Evolutionary conservation across 2,329 filamentous ascomycete species (phyloP).

Genomic region (Cladorrhinum sp.): DNA sequence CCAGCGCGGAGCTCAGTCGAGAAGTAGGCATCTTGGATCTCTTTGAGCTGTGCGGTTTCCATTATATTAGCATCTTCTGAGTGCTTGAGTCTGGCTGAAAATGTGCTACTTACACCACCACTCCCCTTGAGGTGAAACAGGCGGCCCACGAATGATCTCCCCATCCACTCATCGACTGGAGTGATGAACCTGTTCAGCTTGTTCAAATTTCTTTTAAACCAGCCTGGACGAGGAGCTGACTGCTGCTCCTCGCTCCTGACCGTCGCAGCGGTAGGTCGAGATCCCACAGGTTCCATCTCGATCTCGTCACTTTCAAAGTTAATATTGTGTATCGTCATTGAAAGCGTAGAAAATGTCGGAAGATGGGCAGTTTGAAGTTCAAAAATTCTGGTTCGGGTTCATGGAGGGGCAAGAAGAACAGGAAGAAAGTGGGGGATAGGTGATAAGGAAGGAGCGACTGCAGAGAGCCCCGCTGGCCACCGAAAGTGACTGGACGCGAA

Average conservation of each 20-base stretch:
- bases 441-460: background rate
- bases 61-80: background rate
- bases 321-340: background rate
- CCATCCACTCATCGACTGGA: conserved; percentile 7
- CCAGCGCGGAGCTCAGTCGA: conserved; percentile 77
- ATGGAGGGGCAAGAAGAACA: background rate
- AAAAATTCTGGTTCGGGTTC: background rate
- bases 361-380: background rate
- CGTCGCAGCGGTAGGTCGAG: background rate
- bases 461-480: background rate
- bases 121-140: conserved; percentile 65
- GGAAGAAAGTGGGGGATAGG: background rate
- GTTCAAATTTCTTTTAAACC: background rate
- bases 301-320: conserved; percentile 13
- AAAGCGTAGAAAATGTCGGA: background rate
- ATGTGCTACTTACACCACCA: conserved; percentile 61
- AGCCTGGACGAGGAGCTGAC: background rate
- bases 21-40: conserved; percentile 67
- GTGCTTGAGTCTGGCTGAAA: background rate
- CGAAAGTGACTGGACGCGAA: background rate
- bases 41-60: conserved; percentile 43
- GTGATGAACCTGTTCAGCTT: background rate
- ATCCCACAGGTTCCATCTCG: conserved; percentile 14
- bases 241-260: background rate
- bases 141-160: conserved; percentile 46